A percentile compares a stretch with the other conserved stretches of the same genome.
Evolutionary conservation across 2,329 filamentous ascomycete genomes (phyloP).

Genomic region (Pyrenophora seminiperda): DNA sequence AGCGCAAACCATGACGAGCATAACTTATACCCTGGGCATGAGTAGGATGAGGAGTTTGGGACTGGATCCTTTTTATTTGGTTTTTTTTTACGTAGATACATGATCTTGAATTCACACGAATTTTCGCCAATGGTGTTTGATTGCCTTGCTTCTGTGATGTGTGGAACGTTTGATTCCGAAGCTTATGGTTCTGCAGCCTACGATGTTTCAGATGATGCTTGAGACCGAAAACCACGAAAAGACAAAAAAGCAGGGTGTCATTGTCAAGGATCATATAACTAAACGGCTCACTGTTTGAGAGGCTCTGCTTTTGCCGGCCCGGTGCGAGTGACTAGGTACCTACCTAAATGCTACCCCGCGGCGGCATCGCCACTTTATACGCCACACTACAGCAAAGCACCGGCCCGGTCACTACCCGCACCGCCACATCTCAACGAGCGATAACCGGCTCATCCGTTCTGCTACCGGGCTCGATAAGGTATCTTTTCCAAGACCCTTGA

Average conservation of each 20-base stretch:
- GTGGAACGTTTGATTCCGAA: no score
- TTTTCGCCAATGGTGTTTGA: no score
- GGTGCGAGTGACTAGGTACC: no score
- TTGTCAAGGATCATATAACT: no score
- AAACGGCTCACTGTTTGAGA: no score
- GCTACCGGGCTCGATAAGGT: background rate
- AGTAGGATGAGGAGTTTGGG: constrained; percentile 10
- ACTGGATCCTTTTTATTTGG: constrained; percentile 4
- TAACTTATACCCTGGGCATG: constrained; percentile 22
- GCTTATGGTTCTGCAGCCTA: no score
- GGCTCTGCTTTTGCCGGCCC: constrained; percentile 2
- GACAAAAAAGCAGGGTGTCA: no score
- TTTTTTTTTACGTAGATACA: background rate
- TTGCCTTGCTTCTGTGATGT: no score
- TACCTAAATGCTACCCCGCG: no score
- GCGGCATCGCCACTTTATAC: no score
- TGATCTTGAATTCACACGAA: background rate
- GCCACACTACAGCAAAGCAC: background rate
- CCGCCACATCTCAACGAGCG: background rate
- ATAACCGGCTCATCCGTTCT: background rate
- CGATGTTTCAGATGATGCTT: no score
- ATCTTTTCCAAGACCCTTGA: background rate
- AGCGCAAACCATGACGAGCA: constrained; percentile 12
- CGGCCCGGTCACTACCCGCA: background rate
- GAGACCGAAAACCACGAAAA: no score